Conservation (phyloP, 192 early-diverging fungal species). For the Umbelopsis sp. region DNA sequence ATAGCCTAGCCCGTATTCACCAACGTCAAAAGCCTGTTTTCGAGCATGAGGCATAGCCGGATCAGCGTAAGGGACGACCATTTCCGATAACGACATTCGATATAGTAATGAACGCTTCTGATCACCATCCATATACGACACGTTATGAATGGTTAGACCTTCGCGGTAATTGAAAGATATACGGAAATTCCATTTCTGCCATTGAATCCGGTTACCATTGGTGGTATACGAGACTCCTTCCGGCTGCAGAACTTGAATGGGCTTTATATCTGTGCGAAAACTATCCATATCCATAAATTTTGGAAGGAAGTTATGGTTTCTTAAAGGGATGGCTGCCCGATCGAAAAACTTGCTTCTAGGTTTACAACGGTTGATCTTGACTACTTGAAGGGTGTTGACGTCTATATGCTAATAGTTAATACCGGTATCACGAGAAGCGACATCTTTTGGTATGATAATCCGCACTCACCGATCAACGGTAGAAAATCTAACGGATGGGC, state of each 20-base stretch:
- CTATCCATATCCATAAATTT: constrained; percentile 41
- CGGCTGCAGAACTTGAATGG: constrained; percentile 40
- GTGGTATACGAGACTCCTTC: constrained; percentile 43
- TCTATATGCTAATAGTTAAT: constrained; percentile 22
- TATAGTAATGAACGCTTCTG: constrained; percentile 42
- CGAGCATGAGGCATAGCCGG: constrained; percentile 33
- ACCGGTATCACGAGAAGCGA: neutral
- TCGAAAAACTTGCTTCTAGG: constrained; percentile 34
- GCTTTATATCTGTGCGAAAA: constrained; percentile 42
- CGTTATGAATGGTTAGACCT: constrained; percentile 44
- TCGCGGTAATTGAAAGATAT: constrained; percentile 48
- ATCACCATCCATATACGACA: constrained; percentile 41
- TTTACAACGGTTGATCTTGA: constrained; percentile 37
- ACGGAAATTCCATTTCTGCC: constrained; percentile 47
- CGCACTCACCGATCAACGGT: constrained; percentile 40
- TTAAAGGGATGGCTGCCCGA: constrained; percentile 39
- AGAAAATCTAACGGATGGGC: constrained; percentile 46
- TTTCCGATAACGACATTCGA: constrained; percentile 43
- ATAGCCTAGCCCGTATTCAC: constrained; percentile 45
- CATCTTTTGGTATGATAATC: neutral
- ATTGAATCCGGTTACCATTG: constrained; percentile 40
- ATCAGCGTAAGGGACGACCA: constrained; percentile 48
- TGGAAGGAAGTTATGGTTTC: constrained; percentile 43
- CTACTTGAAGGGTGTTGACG: constrained; percentile 31
- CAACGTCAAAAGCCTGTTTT: constrained; percentile 48